Conservation (phyloP, 495 filamentous ascomycete genomes). For the Chaetomium tenue region DNA sequence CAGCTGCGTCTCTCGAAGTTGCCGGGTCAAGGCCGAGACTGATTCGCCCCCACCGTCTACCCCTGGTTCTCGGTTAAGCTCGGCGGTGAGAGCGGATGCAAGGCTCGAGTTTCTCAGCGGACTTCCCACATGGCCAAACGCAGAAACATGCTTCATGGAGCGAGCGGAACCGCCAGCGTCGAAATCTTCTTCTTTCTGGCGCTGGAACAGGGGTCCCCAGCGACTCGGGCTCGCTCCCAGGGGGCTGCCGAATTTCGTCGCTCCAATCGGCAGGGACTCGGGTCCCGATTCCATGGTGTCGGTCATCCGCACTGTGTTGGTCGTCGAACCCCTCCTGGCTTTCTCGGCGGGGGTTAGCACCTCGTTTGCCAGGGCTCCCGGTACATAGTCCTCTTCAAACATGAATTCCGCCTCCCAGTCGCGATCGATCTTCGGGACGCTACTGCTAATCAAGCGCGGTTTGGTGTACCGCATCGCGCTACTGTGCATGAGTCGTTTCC, state of each 20-base stretch:
- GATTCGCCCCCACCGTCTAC: constrained; percentile 50
- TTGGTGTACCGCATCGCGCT: constrained; percentile 63
- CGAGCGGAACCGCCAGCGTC: constrained; percentile 26
- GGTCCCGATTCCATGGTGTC: constrained; percentile 48
- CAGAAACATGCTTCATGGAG: constrained; percentile 48
- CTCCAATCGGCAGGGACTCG: constrained; percentile 36
- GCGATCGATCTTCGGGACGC: constrained; percentile 65
- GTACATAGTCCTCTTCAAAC: constrained; percentile 92
- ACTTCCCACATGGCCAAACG: constrained; percentile 86
- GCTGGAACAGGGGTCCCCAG: constrained; percentile 79
- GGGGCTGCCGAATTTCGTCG: constrained; percentile 78
- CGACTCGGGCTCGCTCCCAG: constrained; percentile 77
- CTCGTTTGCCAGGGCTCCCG: constrained; percentile 75
- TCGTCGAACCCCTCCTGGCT: constrained; percentile 69
- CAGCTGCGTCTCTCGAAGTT: constrained; percentile 58
- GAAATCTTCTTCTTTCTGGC: constrained; percentile 70
- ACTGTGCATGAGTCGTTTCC: constrained; percentile 80
- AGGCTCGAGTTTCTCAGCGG: constrained; percentile 83
- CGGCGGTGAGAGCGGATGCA: constrained; percentile 63
- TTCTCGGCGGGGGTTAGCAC: constrained; percentile 89
- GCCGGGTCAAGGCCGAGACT: constrained; percentile 69
- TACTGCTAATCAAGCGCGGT: constrained; percentile 74
- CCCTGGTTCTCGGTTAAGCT: constrained; percentile 46
- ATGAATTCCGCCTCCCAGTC: constrained; percentile 85
- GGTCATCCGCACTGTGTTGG: constrained; percentile 49